Conservation (phyloP, 768 basidiomycete genomes). For the Lactarius sp. region DNA sequence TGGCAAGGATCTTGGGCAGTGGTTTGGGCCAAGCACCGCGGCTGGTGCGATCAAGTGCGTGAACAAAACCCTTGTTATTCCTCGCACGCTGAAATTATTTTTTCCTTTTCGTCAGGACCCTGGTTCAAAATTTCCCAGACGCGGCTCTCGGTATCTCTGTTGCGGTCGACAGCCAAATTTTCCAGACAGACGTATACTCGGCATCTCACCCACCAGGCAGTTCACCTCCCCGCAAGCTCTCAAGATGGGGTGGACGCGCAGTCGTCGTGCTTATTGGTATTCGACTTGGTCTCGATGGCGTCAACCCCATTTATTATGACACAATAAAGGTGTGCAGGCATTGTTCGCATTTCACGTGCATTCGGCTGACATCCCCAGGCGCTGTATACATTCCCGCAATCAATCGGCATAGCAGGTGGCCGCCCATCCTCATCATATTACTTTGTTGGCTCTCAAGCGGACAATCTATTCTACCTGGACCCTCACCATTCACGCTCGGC, state of each 20-base stretch:
- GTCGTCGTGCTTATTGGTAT: constrained; percentile 86
- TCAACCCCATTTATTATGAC: constrained; percentile 93
- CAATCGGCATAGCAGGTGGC: constrained; percentile 94
- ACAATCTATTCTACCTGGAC: constrained; percentile 80
- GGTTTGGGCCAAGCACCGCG: constrained; percentile 98
- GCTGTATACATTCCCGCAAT: constrained; percentile 90
- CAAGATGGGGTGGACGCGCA: constrained; percentile 72
- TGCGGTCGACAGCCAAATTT: constrained; percentile 78
- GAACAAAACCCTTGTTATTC: background rate
- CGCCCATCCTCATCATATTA: constrained; percentile 97
- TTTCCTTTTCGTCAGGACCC: constrained; percentile 44
- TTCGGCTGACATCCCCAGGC: constrained; percentile 41
- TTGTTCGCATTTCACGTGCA: background rate
- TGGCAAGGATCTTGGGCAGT: constrained; percentile 92
- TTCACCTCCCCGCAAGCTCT: constrained; percentile 29
- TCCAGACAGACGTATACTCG: constrained; percentile 78
- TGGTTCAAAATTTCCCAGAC: constrained; percentile 75
- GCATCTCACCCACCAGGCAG: constrained; percentile 49
- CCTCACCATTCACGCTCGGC: constrained; percentile 76
- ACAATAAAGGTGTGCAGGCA: constrained; percentile 56
- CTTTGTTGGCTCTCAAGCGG: constrained; percentile 90
- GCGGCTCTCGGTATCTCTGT: constrained; percentile 77
- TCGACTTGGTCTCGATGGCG: constrained; percentile 84
- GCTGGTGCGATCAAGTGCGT: constrained; percentile 87
- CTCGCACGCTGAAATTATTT: background rate